Evolutionary conservation across 2,329 filamentous ascomycete genomes (phyloP).

Genomic region (Emmonsiellopsis sp.): DNA sequence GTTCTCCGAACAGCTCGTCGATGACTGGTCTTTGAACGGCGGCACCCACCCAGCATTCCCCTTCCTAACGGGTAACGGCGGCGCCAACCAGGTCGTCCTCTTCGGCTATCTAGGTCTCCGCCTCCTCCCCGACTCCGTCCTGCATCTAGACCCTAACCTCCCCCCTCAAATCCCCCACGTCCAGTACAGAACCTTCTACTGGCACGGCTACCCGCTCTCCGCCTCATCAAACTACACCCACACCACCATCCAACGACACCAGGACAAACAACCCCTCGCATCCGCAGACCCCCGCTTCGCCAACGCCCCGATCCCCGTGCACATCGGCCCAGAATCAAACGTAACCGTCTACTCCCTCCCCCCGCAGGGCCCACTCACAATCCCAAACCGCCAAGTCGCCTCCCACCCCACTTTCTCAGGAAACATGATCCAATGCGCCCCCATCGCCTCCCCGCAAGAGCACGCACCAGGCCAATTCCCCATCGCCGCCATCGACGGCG

Average conservation of each 20-base stretch:
- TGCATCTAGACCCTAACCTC: constrained; percentile 54
- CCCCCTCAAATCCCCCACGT: constrained; percentile 56
- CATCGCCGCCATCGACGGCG: constrained; percentile 57
- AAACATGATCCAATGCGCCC: constrained; percentile 58
- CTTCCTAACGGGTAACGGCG: constrained; percentile 63
- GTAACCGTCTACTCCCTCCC: constrained; percentile 38
- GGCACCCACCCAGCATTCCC: constrained; percentile 61
- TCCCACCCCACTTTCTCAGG: constrained; percentile 45
- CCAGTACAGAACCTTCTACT: constrained; percentile 56
- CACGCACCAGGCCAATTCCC: constrained; percentile 61
- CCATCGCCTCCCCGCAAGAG: constrained; percentile 39
- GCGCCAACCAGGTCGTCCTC: constrained; percentile 57
- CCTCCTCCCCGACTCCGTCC: constrained; percentile 49
- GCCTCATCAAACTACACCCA: constrained; percentile 56
- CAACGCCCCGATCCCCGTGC: constrained; percentile 49
- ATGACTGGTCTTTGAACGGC: constrained; percentile 52
- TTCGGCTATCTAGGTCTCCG: constrained; percentile 61
- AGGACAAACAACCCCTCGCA: constrained; percentile 34
- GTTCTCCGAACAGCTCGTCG: constrained; percentile 59
- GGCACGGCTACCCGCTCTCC: constrained; percentile 55
- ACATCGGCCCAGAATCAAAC: constrained; percentile 40
- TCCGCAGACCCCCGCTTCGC: constrained; percentile 49
- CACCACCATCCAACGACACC: constrained; percentile 50
- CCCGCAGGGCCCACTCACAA: constrained; percentile 41
- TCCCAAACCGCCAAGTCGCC: constrained; percentile 52